Evolutionary conservation across 768 basidiomycete genomes (phyloP).

Genomic region (Sarcomyxa edulis): DNA sequence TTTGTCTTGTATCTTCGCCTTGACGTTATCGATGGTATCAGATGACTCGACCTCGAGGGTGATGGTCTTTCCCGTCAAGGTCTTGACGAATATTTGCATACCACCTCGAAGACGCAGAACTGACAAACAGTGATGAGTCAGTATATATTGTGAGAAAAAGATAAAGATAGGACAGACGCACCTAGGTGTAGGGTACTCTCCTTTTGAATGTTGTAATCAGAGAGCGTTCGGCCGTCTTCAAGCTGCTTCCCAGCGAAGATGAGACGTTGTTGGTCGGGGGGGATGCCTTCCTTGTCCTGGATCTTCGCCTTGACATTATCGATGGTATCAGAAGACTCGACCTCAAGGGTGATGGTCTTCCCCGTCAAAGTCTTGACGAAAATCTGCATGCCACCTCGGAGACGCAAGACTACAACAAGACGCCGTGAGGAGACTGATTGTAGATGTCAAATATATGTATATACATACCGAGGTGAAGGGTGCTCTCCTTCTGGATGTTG

Average conservation of each 20-base stretch:
- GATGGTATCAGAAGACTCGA: conserved; percentile 88
- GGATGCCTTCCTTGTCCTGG: conserved; percentile 80
- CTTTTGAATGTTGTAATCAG: conserved; percentile 79
- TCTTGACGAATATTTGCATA: conserved; percentile 15
- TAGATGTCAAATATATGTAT: too few species aligned
- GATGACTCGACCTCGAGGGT: conserved; percentile 6
- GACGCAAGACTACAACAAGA: conserved; percentile 83
- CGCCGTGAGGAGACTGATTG: too few species aligned
- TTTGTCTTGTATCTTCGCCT: conserved; percentile 8
- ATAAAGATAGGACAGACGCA: conserved; percentile 50
- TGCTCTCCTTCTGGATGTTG: conserved; percentile 90
- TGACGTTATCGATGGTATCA: conserved; percentile 6
- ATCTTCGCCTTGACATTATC: conserved; percentile 86
- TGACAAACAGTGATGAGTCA: conserved; percentile 32
- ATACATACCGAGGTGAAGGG: conserved; percentile 60
- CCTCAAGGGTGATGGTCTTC: conserved; percentile 87
- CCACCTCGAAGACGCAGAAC: conserved; percentile 84
- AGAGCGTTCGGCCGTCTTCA: conserved; percentile 90
- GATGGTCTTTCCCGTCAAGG: conserved; percentile 6
- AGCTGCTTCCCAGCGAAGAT: conserved; percentile 94
- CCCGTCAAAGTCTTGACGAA: conserved; percentile 50
- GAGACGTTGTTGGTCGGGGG: conserved; percentile 83
- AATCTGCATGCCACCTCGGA: conserved; percentile 77
- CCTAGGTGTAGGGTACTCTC: conserved; percentile 74
- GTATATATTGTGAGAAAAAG: conserved; percentile 19